Evolutionary conservation across 2,329 filamentous ascomycete species (phyloP), one percentile per base, ranked within the genome.

Genomic region (Calonectria ilicicola): DNA sequence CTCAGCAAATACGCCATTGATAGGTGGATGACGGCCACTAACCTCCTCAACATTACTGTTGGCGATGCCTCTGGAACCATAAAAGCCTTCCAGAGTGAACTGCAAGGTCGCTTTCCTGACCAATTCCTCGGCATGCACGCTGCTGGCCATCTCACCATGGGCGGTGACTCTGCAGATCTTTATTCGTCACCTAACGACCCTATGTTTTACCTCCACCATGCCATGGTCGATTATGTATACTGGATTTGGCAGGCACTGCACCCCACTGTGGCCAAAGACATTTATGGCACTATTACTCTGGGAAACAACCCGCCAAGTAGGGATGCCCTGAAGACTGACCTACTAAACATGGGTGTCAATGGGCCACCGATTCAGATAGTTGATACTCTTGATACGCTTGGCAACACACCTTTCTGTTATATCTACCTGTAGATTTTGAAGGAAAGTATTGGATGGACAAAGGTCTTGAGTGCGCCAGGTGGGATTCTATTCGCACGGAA

Each of bases 391-490:
- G 78, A 76, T 58, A 81, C 79, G 0, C 72, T 80, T 4, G 73
- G 75, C 2, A 75, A 75, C 8, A 69, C 77, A 8, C 80, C 78
- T 0, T 78, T 81, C 21, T 82, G 80, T 69, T 82, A 82, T 32
- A 72, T 81, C 27, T 82, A 82, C 19, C 27, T 68, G 12, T 79
- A 69, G 53, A 26, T 17, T 26, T 23, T 35, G 32, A 40, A 10
- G 2, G n/a, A 9, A 6, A 2, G n/a, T 21, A 44, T 23, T 58
- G n/a, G 29, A 12, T 35, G 29, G 3, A 12, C 6, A 23, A 23
- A 7, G 10, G 19, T 51, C 14, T 15, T 27, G 5, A 29, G 27
- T 5, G 14, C 8, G 47, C 6, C 17, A 51, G 19, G 1, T 9
- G 2, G 9, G 14, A 2, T 51, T 51, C 26, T 4, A 51, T 29